Evolutionary conservation across 2,329 filamentous ascomycete species (phyloP), one percentile per base, ranked within the genome.

Genomic region (Geosmithia flava): DNA sequence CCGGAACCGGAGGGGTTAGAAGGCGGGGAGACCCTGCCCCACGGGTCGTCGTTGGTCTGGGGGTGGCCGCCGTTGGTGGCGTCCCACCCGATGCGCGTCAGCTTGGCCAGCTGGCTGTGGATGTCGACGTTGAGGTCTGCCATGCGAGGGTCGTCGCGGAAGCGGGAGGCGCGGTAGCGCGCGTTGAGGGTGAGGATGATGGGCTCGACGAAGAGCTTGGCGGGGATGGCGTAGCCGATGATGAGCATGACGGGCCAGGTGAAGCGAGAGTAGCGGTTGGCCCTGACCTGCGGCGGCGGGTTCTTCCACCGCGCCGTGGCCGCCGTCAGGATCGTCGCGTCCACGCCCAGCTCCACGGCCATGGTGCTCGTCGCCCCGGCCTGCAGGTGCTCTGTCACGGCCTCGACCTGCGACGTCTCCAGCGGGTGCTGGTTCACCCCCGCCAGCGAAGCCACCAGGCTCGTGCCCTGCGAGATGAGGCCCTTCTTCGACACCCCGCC

Each of bases 331-430:
- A 30, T 17, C 13, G 30, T 30, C 1, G 30, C 39, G n/a, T n/a
- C 20, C 4, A 49, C 17, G 17, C 13, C 23, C 7, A 20, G 23
- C 37, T 37, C 17, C 10, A 46, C 29, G 15, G 42, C 27, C 3
- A 30, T 11, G 15, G 43, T 30, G 2, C 27, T 42, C 4, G 29
- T 20, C 5, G 47, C 48, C 8, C 30, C 43, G 19, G 20, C 13
- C 45, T 20, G 41, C n/a, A 47, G 5, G 20, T 37, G 17, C 7
- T 50, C 48, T n/a, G 42, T 41, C 27, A 50, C 33, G 20, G 48
- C 48, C 8, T 47, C 30, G 40, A 41, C 45, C 48, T 50, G 45
- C 45, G 48, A 10, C 10, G 44, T 17, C 45, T 47, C 45, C 7
- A 50, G 48, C 27, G 23, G 27, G 11, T 27, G 27, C 8, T 23